Conservation (phyloP, 2,329 filamentous ascomycete genomes). For the Lachnellula subtilissima region DNA sequence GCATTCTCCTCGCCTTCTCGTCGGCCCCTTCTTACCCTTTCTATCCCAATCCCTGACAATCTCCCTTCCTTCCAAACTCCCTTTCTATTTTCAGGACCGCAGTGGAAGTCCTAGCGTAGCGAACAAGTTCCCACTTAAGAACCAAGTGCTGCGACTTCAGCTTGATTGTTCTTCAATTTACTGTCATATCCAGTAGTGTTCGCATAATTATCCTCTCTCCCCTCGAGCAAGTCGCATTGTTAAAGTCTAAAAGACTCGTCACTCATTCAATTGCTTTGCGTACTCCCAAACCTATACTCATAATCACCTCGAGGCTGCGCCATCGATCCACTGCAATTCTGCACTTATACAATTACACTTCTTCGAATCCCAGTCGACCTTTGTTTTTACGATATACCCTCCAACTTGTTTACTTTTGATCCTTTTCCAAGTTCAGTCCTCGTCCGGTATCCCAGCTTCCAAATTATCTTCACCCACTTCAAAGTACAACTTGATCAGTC, state of each 20-base stretch:
- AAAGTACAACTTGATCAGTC: constrained; percentile 2
- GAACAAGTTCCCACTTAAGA: constrained; percentile 20
- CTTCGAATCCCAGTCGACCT: not conserved
- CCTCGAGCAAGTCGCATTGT: constrained; percentile 10
- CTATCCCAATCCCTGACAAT: constrained; percentile 1
- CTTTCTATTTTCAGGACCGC: constrained; percentile 18
- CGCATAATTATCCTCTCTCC: constrained; percentile 4
- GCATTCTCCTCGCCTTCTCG: constrained; percentile 16
- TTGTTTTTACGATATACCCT: constrained; percentile 2
- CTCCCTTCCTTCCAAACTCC: constrained; percentile 8
- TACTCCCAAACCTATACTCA: constrained; percentile 2
- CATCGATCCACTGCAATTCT: constrained; percentile 6
- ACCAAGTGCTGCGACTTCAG: constrained; percentile 16
- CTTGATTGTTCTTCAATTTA: constrained; percentile 13
- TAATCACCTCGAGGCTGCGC: constrained; percentile 21
- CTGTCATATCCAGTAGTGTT: not conserved
- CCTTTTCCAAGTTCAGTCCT: not conserved
- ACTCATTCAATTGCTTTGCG: constrained; percentile 24
- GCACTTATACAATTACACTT: constrained; percentile 4
- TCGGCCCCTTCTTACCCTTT: not conserved
- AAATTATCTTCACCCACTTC: not conserved
- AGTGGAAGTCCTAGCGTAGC: constrained; percentile 12
- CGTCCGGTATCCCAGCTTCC: not conserved
- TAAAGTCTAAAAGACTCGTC: constrained; percentile 24
- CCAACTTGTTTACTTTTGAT: not conserved